These are phyloP conservation scores for Solanum etuberosum DNA, from an alignment of 257 asterid species.

Conservation along the genomic window DNA sequence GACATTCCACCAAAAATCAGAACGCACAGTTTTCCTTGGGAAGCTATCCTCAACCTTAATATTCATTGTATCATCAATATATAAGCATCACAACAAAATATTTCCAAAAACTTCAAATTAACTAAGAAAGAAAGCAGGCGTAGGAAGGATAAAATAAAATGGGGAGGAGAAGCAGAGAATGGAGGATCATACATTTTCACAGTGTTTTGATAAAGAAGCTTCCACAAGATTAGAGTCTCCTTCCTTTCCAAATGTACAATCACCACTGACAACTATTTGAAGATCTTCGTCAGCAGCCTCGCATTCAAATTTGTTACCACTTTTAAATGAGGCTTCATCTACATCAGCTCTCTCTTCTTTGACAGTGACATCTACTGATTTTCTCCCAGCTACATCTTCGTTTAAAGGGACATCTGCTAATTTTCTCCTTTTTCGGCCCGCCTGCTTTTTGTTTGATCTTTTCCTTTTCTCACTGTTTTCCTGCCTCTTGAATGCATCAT, in stretches of 20 bases:
- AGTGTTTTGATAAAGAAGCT: neutral
- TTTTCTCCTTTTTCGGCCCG: neutral
- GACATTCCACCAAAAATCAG: neutral
- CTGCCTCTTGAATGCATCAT: neutral
- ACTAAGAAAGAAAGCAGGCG: neutral
- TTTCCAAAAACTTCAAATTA: neutral
- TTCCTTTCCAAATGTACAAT: neutral
- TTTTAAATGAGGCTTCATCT: neutral
- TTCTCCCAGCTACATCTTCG: neutral
- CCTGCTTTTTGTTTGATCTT: neutral
- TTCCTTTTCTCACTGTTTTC: neutral
- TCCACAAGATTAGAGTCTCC: neutral
- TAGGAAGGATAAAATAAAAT: neutral
- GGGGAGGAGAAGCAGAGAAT: neutral
- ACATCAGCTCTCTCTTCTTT: neutral
- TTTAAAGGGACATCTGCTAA: neutral
- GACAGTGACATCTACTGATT: neutral
- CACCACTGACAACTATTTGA: neutral
- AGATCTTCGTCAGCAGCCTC: neutral
- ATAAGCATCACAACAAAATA: neutral
- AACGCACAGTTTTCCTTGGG: neutral
- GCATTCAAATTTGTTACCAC: neutral
- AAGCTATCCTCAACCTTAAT: neutral
- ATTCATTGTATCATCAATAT: neutral
- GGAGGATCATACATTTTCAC: neutral